Base-by-base conservation (phyloP, 768 basidiomycete genomes). In the Pleurotus djamor region DNA sequence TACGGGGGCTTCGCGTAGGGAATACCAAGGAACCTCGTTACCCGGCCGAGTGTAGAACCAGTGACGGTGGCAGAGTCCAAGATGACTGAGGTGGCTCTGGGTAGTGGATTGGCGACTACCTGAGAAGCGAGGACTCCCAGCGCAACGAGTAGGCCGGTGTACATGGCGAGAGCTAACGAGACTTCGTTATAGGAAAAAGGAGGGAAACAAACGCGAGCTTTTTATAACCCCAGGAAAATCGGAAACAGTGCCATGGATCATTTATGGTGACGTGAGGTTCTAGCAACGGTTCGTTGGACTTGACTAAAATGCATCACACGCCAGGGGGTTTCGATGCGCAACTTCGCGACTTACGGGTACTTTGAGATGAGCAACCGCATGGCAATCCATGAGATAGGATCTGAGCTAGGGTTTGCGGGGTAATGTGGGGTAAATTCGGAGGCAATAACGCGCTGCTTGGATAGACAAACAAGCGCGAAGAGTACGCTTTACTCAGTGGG, bases 1-100 rank as follows among this genome's bases (percentile, higher is more conserved):
- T 60, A 86, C 84, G 83, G 82, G 21, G 84, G 79, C 65, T 77
- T 61, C 12, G 82, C 83, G 57, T 81, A 86, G 1, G 83, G 84
- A 41, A 86, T 82, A 2, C 83, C 83, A 2, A 82, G 67, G 63
- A 80, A 85, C 59, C 74, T 72, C 8, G 76, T 66, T 9, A 71
- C 64, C 2, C 59, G 59, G 3, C 74, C 74, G 36, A 67, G 68
- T 7, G 66, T 64, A 14, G 60, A 63, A 13, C 83, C 83, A n/a
- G 71, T 71, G 66, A 84, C 75, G 0, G 75, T 80, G 3, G 73
- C 82, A 48, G 70, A 61, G 62, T 79, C 79, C 37, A 84, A 73
- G 5, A 66, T 71, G 33, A 83, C 71, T 1, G 71, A 71, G 1
- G 76, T 75, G 14, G 62, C 63, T n/a, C 67, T 65, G 12, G 65